Evolutionary conservation across 768 basidiomycete genomes (phyloP).

Genomic region (Naganishia vaughanmartiniae): DNA sequence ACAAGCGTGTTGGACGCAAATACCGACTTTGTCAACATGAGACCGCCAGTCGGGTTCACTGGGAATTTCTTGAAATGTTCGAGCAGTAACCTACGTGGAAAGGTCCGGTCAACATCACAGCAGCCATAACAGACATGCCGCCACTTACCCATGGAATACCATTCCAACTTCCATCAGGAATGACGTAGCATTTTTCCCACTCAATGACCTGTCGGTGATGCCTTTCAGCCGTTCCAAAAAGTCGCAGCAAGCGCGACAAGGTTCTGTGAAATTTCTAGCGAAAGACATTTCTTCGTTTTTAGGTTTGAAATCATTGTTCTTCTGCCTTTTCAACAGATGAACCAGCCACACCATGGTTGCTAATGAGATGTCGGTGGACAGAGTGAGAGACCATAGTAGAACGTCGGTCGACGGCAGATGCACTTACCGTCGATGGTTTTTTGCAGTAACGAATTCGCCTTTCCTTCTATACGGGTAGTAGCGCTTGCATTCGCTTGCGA

Average conservation of each 20-base stretch:
- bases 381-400: background rate
- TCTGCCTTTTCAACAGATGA: constrained; percentile 79
- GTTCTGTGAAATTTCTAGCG: constrained; percentile 89
- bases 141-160: constrained; percentile 75
- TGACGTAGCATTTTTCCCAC: constrained; percentile 86
- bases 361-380: constrained; percentile 55
- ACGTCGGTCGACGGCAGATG: background rate
- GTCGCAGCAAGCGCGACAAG: constrained; percentile 81
- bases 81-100: constrained; percentile 66
- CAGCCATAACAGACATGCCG: background rate
- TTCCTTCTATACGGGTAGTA: constrained; percentile 77
- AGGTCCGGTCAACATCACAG: background rate
- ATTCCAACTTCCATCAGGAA: constrained; percentile 93
- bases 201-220: constrained; percentile 69
- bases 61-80: constrained; percentile 96
- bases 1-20: background rate
- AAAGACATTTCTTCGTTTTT: constrained; percentile 93
- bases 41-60: constrained; percentile 90
- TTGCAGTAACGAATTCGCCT: constrained; percentile 74
- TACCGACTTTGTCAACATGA: constrained; percentile 93
- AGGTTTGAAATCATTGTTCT: constrained; percentile 94
- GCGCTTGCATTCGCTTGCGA: constrained; percentile 84
- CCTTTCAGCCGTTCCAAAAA: constrained; percentile 77
- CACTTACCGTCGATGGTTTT: constrained; percentile 73
- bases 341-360: constrained; percentile 68